These are phyloP conservation scores for Mycena indigotica DNA, from an alignment of 768 basidiomycete genomes.

Conservation along the genomic window DNA sequence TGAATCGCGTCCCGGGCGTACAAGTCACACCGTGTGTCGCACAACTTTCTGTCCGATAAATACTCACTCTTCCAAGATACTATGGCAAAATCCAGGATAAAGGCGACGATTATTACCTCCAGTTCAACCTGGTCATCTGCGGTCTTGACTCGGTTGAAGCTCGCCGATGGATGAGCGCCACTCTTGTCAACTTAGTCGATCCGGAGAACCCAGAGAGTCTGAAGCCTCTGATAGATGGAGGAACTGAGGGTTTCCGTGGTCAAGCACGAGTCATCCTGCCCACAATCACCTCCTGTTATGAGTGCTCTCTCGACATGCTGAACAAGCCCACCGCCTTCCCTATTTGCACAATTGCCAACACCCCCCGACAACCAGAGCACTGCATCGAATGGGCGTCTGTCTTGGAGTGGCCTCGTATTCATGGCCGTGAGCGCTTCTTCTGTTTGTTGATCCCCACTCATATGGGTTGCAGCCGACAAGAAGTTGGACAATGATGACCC, in stretches of 20 bases:
- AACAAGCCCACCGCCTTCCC: constrained; percentile 97
- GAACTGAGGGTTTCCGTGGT: constrained; percentile 99
- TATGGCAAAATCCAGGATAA: constrained; percentile 99
- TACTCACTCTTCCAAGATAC: constrained; percentile 56
- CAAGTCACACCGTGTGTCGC: constrained; percentile 90
- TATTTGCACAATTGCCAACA: constrained; percentile 99
- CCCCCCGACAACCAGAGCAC: constrained; percentile 95
- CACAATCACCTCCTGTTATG: constrained; percentile 93
- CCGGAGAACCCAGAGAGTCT: constrained; percentile 89
- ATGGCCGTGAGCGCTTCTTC: constrained; percentile 63
- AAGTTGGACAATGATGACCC: constrained; percentile 98
- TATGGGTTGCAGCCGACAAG: constrained; percentile 60
- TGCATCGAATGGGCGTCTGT: constrained; percentile 99
- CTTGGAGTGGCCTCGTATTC: constrained; percentile 94
- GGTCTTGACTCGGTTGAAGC: constrained; percentile 98
- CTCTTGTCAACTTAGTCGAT: constrained; percentile 92
- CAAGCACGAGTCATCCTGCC: constrained; percentile 97
- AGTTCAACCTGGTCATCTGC: constrained; percentile 96
- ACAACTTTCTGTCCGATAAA: not conserved
- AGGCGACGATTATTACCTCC: constrained; percentile 90
- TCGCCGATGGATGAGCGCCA: constrained; percentile 98
- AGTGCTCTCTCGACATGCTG: constrained; percentile 97
- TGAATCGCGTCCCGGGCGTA: constrained; percentile 95
- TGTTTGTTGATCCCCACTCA: not conserved
- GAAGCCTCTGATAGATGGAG: constrained; percentile 97